phyloP scores from a whole-genome alignment of 2,329 filamentous ascomycete species.

The Talaromyces sp. region DNA sequence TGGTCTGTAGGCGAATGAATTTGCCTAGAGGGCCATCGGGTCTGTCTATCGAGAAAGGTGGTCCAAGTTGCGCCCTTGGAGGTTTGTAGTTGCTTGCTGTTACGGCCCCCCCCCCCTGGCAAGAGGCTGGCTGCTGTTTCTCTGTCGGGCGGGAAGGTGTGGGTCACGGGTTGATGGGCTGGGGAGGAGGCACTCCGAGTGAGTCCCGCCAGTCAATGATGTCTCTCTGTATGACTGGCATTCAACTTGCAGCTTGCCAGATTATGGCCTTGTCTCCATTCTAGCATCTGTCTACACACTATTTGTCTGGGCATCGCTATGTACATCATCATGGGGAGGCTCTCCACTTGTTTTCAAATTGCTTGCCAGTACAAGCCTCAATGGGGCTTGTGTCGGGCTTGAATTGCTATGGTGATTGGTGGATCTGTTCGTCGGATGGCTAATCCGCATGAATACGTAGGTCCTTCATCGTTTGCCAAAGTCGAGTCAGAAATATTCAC shows the following conservation, averaged over 20 bases:
- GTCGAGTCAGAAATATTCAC: not conserved
- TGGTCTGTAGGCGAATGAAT: not conserved
- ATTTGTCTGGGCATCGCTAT: not conserved
- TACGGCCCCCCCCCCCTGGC: constrained; percentile 13
- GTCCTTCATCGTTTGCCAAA: not conserved
- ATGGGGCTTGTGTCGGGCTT: not conserved
- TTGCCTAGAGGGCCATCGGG: constrained; percentile 2
- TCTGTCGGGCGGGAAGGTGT: constrained; percentile 11
- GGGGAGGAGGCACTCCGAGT: constrained; percentile 2
- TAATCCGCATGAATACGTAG: not conserved
- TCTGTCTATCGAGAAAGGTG: not conserved
- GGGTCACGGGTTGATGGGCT: constrained; percentile 16
- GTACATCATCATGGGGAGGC: not conserved
- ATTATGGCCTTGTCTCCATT: not conserved
- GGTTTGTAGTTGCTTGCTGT: constrained; percentile 1
- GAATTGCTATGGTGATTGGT: not conserved
- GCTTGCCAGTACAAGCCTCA: not conserved
- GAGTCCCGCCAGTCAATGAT: constrained; percentile 7
- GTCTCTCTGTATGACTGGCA: not conserved
- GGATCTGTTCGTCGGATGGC: not conserved
- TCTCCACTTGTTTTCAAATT: not conserved
- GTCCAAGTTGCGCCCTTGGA: not conserved
- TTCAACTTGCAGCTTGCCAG: not conserved
- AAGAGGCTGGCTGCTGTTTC: constrained; percentile 5
- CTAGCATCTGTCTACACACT: not conserved